phyloP scores from a whole-genome alignment of 2,329 filamentous ascomycete genomes.

The Microascus cirrosus region DNA sequence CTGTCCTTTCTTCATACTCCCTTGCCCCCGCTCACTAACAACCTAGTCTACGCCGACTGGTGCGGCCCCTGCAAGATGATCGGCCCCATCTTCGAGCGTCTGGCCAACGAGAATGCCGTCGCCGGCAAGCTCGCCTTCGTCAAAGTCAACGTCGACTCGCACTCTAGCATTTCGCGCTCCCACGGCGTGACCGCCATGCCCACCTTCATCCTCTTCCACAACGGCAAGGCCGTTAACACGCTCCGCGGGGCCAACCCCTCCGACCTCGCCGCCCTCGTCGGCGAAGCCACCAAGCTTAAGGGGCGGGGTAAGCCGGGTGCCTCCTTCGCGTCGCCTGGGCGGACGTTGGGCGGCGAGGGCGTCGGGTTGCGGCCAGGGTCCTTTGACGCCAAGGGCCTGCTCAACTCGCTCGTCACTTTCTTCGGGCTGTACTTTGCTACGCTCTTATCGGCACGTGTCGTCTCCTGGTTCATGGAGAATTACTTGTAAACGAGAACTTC shows the following conservation, averaged over 20 bases:
- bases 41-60: constrained; percentile 87
- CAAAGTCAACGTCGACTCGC: constrained; percentile 83
- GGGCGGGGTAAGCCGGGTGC: constrained; percentile 30
- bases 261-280: constrained; percentile 65
- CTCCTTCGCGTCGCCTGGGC: constrained; percentile 42
- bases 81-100: constrained; percentile 76
- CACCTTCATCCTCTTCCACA: constrained; percentile 86
- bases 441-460: constrained; percentile 42
- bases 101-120: constrained; percentile 68
- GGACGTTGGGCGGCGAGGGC: constrained; percentile 44
- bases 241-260: constrained; percentile 73
- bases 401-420: constrained; percentile 41
- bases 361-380: constrained; percentile 15
- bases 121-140: constrained; percentile 77
- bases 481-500: constrained; percentile 4
- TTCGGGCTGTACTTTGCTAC: constrained; percentile 51
- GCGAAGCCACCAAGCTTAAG: constrained; percentile 51
- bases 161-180: constrained; percentile 63
- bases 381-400: constrained; percentile 28
- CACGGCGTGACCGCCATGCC: constrained; percentile 83
- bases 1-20: not conserved
- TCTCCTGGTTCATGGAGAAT: not conserved
- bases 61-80: constrained; percentile 91
- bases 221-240: constrained; percentile 59
- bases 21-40: not conserved